phyloP scores from a whole-genome alignment of 495 filamentous ascomycete genomes.

The Penicillium fimorum region DNA sequence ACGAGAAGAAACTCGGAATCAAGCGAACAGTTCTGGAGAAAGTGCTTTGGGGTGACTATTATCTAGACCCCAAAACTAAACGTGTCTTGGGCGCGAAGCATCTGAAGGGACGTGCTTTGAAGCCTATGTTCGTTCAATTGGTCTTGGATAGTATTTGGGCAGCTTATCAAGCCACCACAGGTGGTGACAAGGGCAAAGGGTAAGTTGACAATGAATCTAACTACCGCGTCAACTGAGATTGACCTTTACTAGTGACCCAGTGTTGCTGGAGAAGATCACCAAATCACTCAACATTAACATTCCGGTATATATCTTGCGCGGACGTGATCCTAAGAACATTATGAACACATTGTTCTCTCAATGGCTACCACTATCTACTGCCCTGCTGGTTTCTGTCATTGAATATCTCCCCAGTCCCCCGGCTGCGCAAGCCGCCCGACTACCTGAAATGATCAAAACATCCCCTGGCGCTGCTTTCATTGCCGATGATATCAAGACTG shows the following conservation, averaged over 20 bases:
- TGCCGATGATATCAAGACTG: constrained; percentile 63
- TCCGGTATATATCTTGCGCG: constrained; percentile 78
- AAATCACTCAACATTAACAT: constrained; percentile 85
- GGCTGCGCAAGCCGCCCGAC: constrained; percentile 74
- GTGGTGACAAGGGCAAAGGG: constrained; percentile 79
- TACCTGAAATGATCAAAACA: constrained; percentile 74
- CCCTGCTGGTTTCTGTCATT: constrained; percentile 85
- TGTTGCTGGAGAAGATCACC: constrained; percentile 87
- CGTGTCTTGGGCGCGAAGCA: constrained; percentile 88
- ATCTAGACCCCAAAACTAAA: constrained; percentile 95
- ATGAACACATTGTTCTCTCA: constrained; percentile 81
- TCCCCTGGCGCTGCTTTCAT: constrained; percentile 76
- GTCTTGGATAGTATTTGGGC: constrained; percentile 97
- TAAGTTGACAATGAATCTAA: constrained; percentile 35
- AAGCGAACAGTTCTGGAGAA: constrained; percentile 89
- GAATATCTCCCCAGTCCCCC: constrained; percentile 89
- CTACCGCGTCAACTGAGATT: constrained; percentile 25
- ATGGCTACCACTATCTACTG: constrained; percentile 93
- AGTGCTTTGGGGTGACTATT: constrained; percentile 96
- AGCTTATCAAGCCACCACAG: constrained; percentile 87
- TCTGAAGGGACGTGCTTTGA: constrained; percentile 83
- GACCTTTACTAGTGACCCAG: constrained; percentile 60
- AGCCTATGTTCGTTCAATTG: constrained; percentile 97
- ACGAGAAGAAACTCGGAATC: constrained; percentile 96
- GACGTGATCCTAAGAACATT: constrained; percentile 77